These are phyloP conservation scores for Aspergillus sp. DNA, from an alignment of 2,329 filamentous ascomycete genomes.

Conservation along the genomic window DNA sequence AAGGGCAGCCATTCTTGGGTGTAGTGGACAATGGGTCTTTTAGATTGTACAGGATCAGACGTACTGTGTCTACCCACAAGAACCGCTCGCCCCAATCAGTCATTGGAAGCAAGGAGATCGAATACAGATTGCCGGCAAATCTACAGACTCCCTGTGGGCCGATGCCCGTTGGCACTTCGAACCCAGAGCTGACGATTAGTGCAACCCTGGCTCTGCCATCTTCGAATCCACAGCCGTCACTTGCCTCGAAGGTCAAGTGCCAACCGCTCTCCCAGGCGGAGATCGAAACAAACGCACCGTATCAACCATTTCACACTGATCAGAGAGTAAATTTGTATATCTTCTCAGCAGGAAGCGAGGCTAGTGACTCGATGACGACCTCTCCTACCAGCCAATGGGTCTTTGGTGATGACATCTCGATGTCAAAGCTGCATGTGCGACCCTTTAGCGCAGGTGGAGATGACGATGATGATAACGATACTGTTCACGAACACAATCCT, in stretches of 20 bases:
- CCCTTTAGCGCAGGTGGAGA: conserved; percentile 38
- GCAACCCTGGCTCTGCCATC: conserved; percentile 41
- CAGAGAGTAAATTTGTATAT: conserved; percentile 74
- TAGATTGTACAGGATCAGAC: conserved; percentile 39
- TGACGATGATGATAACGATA: conserved; percentile 32
- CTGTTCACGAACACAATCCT: conserved; percentile 21
- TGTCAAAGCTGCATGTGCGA: conserved; percentile 43
- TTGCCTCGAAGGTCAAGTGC: conserved; percentile 35
- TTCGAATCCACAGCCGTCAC: conserved; percentile 37
- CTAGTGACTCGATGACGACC: conserved; percentile 38
- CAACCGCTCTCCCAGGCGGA: conserved; percentile 70
- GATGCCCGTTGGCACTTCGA: conserved; percentile 53
- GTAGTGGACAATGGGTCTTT: conserved; percentile 43
- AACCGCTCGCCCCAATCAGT: conserved; percentile 52
- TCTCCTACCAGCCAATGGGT: conserved; percentile 42
- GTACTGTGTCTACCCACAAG: conserved; percentile 47
- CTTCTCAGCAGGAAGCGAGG: conserved; percentile 42
- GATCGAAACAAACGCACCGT: conserved; percentile 92
- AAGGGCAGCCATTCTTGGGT: conserved; percentile 38
- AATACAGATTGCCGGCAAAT: conserved; percentile 62
- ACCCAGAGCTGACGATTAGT: conserved; percentile 34
- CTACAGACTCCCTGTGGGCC: conserved; percentile 57
- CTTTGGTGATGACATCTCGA: conserved; percentile 49
- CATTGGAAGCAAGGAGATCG: conserved; percentile 55
- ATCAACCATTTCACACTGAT: conserved; percentile 94